These are phyloP conservation scores for Fraxinus floribunda DNA, from an alignment of 305 asterid genomes.

Conservation along the genomic window DNA sequence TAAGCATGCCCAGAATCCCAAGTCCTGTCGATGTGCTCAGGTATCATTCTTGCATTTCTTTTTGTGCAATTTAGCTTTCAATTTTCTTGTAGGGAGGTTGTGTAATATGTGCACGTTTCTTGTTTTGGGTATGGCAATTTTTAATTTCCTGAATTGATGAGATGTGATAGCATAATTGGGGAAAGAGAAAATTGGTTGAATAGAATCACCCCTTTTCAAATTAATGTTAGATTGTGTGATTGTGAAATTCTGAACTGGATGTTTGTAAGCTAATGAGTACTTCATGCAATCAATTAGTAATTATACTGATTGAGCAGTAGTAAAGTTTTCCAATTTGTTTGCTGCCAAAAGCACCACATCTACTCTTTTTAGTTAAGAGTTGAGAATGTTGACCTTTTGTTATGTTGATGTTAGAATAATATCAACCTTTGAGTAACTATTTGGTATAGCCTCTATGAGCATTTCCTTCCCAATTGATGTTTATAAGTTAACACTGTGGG, in stretches of 20 bases:
- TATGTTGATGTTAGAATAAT: background rate
- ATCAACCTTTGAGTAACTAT: background rate
- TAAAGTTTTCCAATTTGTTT: background rate
- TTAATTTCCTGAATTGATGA: slow-evolving; percentile 24
- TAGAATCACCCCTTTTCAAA: background rate
- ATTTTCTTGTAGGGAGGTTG: background rate
- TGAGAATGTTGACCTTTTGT: background rate
- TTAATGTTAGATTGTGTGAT: slow-evolving; percentile 14
- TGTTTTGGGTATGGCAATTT: background rate
- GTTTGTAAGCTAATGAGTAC: background rate
- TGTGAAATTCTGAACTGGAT: slow-evolving; percentile 17
- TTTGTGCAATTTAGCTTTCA: slow-evolving; percentile 14
- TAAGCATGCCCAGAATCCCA: slow-evolving; percentile 40
- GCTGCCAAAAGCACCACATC: background rate
- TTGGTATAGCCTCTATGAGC: background rate
- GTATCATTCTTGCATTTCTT: slow-evolving; percentile 27
- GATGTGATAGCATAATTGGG: slow-evolving; percentile 3
- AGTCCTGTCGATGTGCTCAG: slow-evolving; percentile 73
- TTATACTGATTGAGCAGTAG: background rate
- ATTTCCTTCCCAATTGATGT: slow-evolving; percentile 5
- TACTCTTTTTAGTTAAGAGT: background rate
- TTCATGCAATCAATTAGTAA: background rate
- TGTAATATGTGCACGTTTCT: background rate
- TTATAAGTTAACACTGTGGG: background rate
- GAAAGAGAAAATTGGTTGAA: background rate